Base-by-base conservation (phyloP, 2,329 filamentous ascomycete genomes). In the Chaetomiaceae sp. region DNA sequence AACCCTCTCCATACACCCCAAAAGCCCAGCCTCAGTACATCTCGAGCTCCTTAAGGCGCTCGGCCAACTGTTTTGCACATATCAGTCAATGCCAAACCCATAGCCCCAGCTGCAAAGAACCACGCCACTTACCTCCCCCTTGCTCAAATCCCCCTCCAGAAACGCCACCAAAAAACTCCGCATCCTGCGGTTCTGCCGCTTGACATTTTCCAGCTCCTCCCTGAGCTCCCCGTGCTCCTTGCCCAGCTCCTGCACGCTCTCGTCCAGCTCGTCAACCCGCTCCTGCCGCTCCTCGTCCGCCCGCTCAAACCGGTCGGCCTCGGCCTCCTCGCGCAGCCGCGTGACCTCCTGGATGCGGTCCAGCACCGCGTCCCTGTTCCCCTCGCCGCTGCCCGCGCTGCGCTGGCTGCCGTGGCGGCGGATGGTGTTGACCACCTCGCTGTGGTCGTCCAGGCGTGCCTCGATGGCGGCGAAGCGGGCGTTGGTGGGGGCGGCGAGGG, bases 141-240 rank as follows among this genome's bases (percentile, higher is more conserved):
- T n/a, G n/a, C n/a, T n/a, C n/a, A n/a, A n/a, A n/a, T n/a, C n/a
- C n/a, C n/a, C n/a, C n/a, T n/a, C n/a, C n/a, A n/a, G n/a, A n/a
- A n/a, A n/a, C n/a, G n/a, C n/a, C n/a, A n/a, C n/a, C n/a, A n/a
- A n/a, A n/a, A n/a, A n/a, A n/a, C n/a, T n/a, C n/a, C n/a, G n/a
- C n/a, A n/a, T n/a, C n/a, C n/a, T n/a, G n/a, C n/a, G n/a, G n/a
- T n/a, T n/a, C n/a, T n/a, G n/a, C n/a, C n/a, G n/a, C n/a, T n/a
- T n/a, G n/a, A n/a, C n/a, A n/a, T n/a, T n/a, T n/a, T n/a, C n/a
- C n/a, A n/a, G n/a, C n/a, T n/a, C n/a, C n/a, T n/a, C n/a, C n/a
- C n/a, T n/a, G n/a, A n/a, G n/a, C 25, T 81, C 40, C 77, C 78
- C 11, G 72, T 72, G 51, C 23, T 27, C 15, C 23, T 42, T 11